Base-by-base conservation (phyloP, 306 rosid species). In the Lathyrus tuberosus region DNA sequence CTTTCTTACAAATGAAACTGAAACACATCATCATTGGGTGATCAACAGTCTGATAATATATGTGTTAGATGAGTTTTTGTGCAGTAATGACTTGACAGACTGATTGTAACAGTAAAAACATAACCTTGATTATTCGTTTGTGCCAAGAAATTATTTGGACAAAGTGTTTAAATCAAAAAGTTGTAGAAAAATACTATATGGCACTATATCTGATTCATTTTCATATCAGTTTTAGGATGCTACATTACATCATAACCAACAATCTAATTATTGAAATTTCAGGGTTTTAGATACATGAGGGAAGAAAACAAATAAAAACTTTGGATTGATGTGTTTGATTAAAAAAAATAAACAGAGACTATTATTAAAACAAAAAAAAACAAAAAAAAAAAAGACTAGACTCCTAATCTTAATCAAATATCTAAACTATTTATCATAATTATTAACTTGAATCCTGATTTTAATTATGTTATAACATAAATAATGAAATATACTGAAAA, bases 141-240 rank as follows among this genome's bases (percentile, higher is more conserved):
- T 46, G 52, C 20, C 53, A 47, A n/a, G 22, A 47, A 47, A 47
- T 47, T 47, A 47, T 47, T 47, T 47, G 53, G 22, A 47, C 53
- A 47, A 5, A 47, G 53, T 47, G 22, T 47, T 6, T 0, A 14
- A 47, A 5, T 15, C 16, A 47, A 15, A 44, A n/a, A 5, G 53
- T 15, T 47, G 53, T 47, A 47, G 53, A 14, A 14, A 47, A 7
- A 47, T 16, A 47, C 16, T 6, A 47, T 15, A 47, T 41, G 7
- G 9, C 53, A 4, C 53, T 17, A n/a, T 14, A n/a, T 47, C 20
- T 16, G 53, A n/a, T n/a, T 47, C 53, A 47, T 5, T 47, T 44
- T 5, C 16, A n/a, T 6, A 47, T 43, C 48, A 13, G 48, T 13
- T 43, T 43, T 43, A 43, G 15, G 26, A 24, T 24, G 26, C 3